Conservation (phyloP, 176 grass and related monocot genomes). For the Juncus effusus region DNA sequence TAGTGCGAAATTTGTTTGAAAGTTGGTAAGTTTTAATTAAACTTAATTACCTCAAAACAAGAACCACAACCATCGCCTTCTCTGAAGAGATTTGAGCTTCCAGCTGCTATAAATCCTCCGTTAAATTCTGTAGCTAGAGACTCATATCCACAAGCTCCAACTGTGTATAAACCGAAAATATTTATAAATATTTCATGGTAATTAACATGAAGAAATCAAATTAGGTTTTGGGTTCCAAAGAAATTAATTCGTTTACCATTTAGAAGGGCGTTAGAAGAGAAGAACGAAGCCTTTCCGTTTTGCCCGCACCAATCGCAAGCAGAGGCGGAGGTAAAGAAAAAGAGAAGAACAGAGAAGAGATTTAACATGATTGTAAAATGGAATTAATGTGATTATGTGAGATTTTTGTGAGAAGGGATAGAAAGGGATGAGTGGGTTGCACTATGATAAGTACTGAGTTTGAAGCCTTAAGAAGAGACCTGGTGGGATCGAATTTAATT, state of each 20-base stretch:
- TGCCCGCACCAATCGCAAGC: slow-evolving; percentile 48
- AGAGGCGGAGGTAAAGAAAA: slow-evolving; percentile 9
- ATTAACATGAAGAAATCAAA: neutral
- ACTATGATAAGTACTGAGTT: slow-evolving; percentile 18
- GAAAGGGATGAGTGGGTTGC: slow-evolving; percentile 19
- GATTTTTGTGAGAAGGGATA: slow-evolving; percentile 18
- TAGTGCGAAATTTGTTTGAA: neutral
- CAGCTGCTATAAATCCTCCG: slow-evolving; percentile 39
- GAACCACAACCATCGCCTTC: slow-evolving; percentile 41
- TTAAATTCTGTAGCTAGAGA: slow-evolving; percentile 40
- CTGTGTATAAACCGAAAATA: slow-evolving; percentile 14
- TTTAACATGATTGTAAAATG: slow-evolving; percentile 6
- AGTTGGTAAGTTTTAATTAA: neutral
- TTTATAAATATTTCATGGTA: neutral
- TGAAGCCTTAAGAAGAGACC: slow-evolving; percentile 1
- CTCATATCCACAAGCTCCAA: slow-evolving; percentile 64
- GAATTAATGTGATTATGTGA: neutral
- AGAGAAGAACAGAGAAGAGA: slow-evolving; percentile 8
- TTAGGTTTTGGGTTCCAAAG: no score
- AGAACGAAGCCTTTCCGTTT: slow-evolving; percentile 34
- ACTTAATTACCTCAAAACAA: slow-evolving; percentile 57
- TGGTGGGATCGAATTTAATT: slow-evolving; percentile 17
- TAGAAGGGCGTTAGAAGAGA: neutral
- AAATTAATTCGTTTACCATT: slow-evolving; percentile 16
- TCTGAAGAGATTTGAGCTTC: slow-evolving; percentile 33